phyloP scores from a whole-genome alignment of 176 grass and related monocot genomes.

The Guadua angustifolia region DNA sequence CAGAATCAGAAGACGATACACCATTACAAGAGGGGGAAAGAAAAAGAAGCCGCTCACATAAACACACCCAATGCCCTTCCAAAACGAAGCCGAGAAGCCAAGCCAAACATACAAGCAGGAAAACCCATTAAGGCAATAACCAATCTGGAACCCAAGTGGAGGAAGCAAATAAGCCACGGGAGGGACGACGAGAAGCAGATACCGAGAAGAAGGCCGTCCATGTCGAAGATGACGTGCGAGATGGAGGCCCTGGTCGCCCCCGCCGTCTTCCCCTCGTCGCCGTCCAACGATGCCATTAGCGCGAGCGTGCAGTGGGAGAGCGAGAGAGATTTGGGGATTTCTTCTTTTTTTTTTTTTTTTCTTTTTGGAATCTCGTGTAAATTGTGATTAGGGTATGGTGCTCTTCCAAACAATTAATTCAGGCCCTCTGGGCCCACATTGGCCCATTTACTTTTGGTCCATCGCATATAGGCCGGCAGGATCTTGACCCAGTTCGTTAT shows the following conservation, averaged over 20 bases:
- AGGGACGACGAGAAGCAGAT: background rate
- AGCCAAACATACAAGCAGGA: no score
- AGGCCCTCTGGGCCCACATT: background rate
- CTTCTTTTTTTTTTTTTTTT: background rate
- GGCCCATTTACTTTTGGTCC: no score
- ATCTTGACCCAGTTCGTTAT: no score
- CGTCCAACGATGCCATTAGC: background rate
- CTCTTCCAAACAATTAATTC: background rate
- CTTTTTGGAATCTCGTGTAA: background rate
- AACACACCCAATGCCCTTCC: no score
- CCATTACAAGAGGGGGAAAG: no score
- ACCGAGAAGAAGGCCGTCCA: slow-evolving; percentile 92
- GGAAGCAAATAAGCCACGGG: background rate
- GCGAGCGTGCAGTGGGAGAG: background rate
- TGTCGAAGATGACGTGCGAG: slow-evolving; percentile 93
- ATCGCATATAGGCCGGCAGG: no score
- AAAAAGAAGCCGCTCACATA: no score
- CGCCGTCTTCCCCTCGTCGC: background rate
- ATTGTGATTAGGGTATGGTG: no score
- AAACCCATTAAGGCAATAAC: no score
- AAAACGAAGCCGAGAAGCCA: no score
- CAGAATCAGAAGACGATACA: no score
- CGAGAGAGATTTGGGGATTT: background rate
- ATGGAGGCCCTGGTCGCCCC: slow-evolving; percentile 30
- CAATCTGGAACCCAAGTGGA: background rate